Conservation (phyloP, 768 basidiomycete species). For the Peribolospora baueri region DNA sequence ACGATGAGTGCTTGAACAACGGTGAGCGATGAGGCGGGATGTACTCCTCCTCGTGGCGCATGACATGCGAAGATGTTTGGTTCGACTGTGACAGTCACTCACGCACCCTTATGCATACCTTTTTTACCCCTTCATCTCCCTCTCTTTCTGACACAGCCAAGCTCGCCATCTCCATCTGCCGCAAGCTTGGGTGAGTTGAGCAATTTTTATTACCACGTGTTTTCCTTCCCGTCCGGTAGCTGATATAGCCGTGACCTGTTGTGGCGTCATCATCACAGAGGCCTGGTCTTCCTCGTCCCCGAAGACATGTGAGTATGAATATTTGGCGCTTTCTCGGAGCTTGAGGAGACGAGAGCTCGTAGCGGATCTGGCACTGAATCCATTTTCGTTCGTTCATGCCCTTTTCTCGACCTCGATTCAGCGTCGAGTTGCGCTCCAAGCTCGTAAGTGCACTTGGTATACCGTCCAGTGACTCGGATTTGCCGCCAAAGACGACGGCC, state of each 20-base stretch:
- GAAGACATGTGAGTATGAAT: constrained; percentile 30
- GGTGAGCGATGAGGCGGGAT: constrained; percentile 26
- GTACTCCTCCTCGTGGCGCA: not conserved
- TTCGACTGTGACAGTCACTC: not conserved
- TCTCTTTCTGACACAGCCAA: constrained; percentile 35
- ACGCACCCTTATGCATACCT: no score
- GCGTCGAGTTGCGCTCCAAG: constrained; percentile 76
- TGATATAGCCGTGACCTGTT: not conserved
- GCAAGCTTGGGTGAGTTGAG: constrained; percentile 40
- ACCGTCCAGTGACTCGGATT: not conserved
- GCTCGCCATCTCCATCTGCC: constrained; percentile 91
- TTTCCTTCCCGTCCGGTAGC: not conserved
- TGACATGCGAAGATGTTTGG: not conserved
- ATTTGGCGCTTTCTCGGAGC: not conserved
- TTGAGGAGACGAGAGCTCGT: constrained; percentile 6
- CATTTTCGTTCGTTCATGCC: no score
- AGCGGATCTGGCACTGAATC: no score
- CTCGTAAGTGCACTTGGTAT: constrained; percentile 32
- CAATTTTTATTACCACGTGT: not conserved
- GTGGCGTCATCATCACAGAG: constrained; percentile 24
- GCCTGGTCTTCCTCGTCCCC: constrained; percentile 83
- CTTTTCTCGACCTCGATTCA: constrained; percentile 16
- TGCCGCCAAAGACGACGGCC: not conserved
- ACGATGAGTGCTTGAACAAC: constrained; percentile 78
- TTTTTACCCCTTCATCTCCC: not conserved